Conservation (phyloP, 805 yeast species). For the Cyberlindnera subsufficiens region DNA sequence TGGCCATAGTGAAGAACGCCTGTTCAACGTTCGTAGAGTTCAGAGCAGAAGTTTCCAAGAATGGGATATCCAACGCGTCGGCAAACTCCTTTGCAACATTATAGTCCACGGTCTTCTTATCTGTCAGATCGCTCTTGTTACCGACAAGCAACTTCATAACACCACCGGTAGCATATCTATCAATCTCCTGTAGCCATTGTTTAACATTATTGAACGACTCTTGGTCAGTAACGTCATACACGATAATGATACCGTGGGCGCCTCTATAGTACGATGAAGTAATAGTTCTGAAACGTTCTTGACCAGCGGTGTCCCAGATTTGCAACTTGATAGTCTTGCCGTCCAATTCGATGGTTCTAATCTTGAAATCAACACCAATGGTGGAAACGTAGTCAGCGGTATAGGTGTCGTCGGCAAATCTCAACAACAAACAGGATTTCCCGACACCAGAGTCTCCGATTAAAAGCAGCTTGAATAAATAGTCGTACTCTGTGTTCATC, state of each 20-base stretch:
- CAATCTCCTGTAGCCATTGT: constrained; percentile 98
- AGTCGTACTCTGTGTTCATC: constrained; percentile 96
- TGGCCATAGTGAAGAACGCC: constrained; percentile 97
- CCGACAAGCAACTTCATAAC: constrained; percentile 95
- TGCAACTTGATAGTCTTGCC: constrained; percentile 97
- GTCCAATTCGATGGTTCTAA: constrained; percentile 86
- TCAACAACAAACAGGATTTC: constrained; percentile 86
- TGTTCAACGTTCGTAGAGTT: constrained; percentile 96
- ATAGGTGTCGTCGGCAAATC: constrained; percentile 96
- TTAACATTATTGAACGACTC: constrained; percentile 94
- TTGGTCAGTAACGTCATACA: constrained; percentile 96
- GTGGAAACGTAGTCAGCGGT: constrained; percentile 96
- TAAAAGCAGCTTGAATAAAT: constrained; percentile 86
- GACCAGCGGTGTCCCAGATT: constrained; percentile 99
- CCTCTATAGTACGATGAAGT: constrained; percentile 97
- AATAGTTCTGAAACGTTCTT: constrained; percentile 96
- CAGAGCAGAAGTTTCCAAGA: constrained; percentile 93
- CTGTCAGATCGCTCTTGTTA: constrained; percentile 90
- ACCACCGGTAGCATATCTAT: constrained; percentile 96
- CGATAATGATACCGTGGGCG: constrained; percentile 97
- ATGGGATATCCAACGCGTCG: constrained; percentile 89
- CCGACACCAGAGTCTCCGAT: constrained; percentile 99
- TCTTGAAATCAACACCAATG: constrained; percentile 93
- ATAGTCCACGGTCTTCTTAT: constrained; percentile 92
- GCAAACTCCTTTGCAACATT: constrained; percentile 97